Conservation (phyloP, 2,329 filamentous ascomycete genomes). For the Cadophora sp. region DNA sequence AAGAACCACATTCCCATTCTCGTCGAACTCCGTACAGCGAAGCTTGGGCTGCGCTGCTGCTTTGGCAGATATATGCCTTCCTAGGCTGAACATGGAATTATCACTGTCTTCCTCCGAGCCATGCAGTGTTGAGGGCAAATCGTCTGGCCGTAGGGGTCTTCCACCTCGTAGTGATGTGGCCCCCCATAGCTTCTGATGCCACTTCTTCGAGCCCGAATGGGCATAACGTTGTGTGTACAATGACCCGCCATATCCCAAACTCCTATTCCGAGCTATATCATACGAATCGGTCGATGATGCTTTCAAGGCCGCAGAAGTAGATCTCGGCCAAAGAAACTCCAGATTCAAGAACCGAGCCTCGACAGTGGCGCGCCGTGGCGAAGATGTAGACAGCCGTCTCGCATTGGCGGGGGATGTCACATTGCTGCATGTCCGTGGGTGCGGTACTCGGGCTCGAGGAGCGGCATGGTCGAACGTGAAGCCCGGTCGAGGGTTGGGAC, state of each 20-base stretch:
- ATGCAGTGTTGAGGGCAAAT: constrained; percentile 60
- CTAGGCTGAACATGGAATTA: constrained; percentile 70
- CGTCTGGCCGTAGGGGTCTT: constrained; percentile 58
- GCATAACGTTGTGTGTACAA: constrained; percentile 30
- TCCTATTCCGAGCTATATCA: constrained; percentile 19
- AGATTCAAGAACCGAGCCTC: constrained; percentile 40
- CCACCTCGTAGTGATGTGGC: constrained; percentile 31
- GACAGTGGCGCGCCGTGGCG: constrained; percentile 30
- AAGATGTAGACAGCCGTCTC: constrained; percentile 35
- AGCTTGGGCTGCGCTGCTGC: constrained; percentile 84
- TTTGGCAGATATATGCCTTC: constrained; percentile 74
- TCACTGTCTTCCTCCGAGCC: constrained; percentile 63
- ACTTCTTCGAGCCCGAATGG: constrained; percentile 34
- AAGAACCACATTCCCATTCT: constrained; percentile 87
- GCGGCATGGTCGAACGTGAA: constrained; percentile 40
- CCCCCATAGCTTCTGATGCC: constrained; percentile 41
- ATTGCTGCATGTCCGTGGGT: constrained; percentile 11
- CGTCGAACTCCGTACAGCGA: constrained; percentile 94
- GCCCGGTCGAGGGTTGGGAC: constrained; percentile 47
- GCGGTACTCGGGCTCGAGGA: constrained; percentile 26
- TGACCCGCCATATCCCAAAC: constrained; percentile 22
- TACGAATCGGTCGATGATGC: constrained; percentile 1
- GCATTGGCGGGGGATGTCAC: constrained; percentile 26
- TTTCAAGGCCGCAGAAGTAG: constrained; percentile 23
- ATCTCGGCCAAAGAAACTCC: constrained; percentile 39